Conservation (phyloP, 1,284 basidiomycete genomes). For the Dichomitus squalens region DNA sequence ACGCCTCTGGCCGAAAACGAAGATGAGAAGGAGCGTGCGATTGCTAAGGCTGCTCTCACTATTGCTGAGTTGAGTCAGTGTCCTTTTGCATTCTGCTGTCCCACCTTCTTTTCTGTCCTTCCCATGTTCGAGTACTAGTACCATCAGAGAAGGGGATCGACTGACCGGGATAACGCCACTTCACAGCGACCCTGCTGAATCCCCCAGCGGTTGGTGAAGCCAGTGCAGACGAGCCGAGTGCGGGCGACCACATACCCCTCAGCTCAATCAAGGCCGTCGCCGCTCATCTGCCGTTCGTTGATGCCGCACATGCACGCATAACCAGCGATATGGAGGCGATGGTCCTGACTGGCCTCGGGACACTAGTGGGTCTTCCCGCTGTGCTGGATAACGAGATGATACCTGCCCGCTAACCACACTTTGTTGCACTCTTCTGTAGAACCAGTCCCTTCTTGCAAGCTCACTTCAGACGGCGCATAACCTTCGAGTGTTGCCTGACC, state of each 20-base stretch:
- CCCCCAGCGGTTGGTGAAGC: conserved; percentile 1
- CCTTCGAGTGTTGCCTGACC: conserved; percentile 79
- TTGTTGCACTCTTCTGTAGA: conserved; percentile 46
- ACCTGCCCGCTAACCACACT: not conserved
- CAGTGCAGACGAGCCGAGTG: not conserved
- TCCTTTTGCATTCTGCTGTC: not conserved
- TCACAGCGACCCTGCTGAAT: conserved; percentile 25
- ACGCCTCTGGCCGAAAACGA: conserved; percentile 45
- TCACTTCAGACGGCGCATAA: conserved; percentile 96
- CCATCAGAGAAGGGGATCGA: not conserved
- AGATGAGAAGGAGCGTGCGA: conserved; percentile 81
- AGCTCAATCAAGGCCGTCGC: conserved; percentile 72
- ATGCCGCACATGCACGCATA: conserved; percentile 68
- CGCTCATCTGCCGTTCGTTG: conserved; percentile 70
- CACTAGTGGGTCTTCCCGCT: conserved; percentile 55
- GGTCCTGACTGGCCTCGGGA: conserved; percentile 76
- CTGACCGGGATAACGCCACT: conserved; percentile 12
- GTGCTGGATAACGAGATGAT: not conserved
- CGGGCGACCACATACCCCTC: conserved; percentile 43
- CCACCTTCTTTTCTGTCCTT: too few species aligned
- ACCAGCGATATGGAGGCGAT: conserved; percentile 87
- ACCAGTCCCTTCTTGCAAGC: conserved; percentile 87
- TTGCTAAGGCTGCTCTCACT: conserved; percentile 89
- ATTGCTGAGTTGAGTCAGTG: conserved; percentile 84
- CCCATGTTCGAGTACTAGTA: too few species aligned